Evolutionary conservation across 352 stramenopile species (phyloP).

Genomic region (Globisporangium acanthophoron): DNA sequence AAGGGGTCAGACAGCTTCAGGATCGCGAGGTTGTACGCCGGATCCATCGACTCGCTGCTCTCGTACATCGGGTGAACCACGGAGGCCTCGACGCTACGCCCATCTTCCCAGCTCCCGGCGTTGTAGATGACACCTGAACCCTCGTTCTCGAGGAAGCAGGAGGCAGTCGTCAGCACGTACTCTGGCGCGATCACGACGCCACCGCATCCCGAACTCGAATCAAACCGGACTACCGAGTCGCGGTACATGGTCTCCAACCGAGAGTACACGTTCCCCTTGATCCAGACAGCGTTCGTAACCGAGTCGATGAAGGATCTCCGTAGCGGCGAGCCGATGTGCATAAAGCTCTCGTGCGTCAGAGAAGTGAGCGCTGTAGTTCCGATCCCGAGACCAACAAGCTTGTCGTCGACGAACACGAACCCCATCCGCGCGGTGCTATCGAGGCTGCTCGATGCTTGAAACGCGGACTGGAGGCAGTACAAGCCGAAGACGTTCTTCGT

Average conservation of each 20-base stretch:
- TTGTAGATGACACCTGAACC: neutral
- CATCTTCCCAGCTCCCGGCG: neutral
- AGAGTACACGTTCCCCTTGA: neutral
- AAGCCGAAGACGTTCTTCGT: neutral
- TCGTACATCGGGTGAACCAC: constrained; percentile 4
- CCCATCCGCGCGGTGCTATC: neutral
- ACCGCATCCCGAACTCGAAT: neutral
- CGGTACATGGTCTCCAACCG: neutral
- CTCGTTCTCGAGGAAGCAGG: neutral
- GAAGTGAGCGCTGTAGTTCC: neutral
- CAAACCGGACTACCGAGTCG: neutral
- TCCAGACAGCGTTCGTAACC: neutral
- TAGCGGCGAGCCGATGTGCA: neutral
- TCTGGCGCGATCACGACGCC: constrained; percentile 1
- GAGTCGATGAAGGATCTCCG: neutral
- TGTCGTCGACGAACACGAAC: neutral
- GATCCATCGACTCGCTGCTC: neutral
- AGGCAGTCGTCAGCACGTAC: constrained; percentile 4
- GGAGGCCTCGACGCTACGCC: too few species aligned
- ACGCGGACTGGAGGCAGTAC: neutral
- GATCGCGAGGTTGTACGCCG: constrained; percentile 3
- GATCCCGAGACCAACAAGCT: neutral
- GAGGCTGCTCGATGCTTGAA: neutral
- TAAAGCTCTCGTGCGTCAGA: neutral
- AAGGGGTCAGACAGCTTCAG: neutral